phyloP scores from a whole-genome alignment of 805 yeast species.

The Schwanniomyces sp. region DNA sequence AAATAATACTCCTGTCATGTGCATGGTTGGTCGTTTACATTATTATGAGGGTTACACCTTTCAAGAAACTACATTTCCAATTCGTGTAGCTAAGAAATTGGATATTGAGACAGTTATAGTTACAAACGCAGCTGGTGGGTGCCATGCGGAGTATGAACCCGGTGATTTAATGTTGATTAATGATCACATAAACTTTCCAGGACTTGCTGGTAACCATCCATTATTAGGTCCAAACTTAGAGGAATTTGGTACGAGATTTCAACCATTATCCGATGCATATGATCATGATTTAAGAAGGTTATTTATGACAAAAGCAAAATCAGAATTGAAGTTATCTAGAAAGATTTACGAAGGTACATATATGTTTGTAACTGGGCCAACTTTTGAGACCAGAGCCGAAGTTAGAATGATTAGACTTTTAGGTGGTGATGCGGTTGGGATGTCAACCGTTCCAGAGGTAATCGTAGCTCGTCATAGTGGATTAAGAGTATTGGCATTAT shows the following conservation, averaged over 20 bases:
- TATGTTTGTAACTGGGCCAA: slow-evolving; percentile 86
- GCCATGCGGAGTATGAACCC: slow-evolving; percentile 62
- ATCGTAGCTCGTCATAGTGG: slow-evolving; percentile 89
- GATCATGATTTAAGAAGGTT: slow-evolving; percentile 66
- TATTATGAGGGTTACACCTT: slow-evolving; percentile 90
- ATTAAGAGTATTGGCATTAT: slow-evolving; percentile 76
- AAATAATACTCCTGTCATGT: slow-evolving; percentile 73
- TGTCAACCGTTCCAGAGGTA: slow-evolving; percentile 98
- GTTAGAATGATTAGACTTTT: slow-evolving; percentile 65
- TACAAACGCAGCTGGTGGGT: slow-evolving; percentile 97
- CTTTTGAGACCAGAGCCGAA: slow-evolving; percentile 92
- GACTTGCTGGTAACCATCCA: slow-evolving; percentile 85
- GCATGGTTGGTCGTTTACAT: slow-evolving; percentile 93
- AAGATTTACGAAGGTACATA: slow-evolving; percentile 84
- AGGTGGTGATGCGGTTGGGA: slow-evolving; percentile 96
- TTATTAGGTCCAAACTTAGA: slow-evolving; percentile 84
- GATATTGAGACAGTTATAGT: slow-evolving; percentile 66
- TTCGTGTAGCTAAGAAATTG: slow-evolving; percentile 68
- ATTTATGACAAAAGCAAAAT: slow-evolving; percentile 55
- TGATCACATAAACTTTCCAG: slow-evolving; percentile 91
- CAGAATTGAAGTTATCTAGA: slow-evolving; percentile 50
- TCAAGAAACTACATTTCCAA: slow-evolving; percentile 79
- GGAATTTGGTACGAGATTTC: slow-evolving; percentile 81
- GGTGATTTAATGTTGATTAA: slow-evolving; percentile 90
- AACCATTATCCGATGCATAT: slow-evolving; percentile 88